Conservation (phyloP, 306 rosid species). For the Cucurbita maxima region DNA sequence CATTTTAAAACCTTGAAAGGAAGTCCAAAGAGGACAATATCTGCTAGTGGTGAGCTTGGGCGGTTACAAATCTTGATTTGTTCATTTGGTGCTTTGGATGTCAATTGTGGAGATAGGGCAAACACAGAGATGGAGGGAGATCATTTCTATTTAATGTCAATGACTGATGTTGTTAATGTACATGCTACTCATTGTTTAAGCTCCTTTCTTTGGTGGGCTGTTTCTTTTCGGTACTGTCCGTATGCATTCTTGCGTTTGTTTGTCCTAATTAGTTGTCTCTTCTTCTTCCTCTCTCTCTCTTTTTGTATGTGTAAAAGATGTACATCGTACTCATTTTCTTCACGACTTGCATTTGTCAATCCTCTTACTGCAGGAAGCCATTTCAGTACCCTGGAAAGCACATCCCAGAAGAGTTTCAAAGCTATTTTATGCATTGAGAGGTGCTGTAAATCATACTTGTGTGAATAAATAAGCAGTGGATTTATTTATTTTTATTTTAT, state of each 20-base stretch:
- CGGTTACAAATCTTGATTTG: too few species aligned
- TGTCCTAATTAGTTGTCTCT: not conserved
- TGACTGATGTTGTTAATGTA: not conserved
- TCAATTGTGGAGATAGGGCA: not conserved
- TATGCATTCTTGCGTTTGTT: not conserved
- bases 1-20: too few species aligned
- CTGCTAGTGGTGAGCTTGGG: too few species aligned
- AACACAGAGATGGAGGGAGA: not conserved
- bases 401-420: slow-evolving; percentile 56
- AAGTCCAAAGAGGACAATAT: too few species aligned
- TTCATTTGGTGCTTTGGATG: not conserved
- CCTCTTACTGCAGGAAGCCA: slow-evolving; percentile 45
- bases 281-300: not conserved
- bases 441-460: slow-evolving; percentile 21
- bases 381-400: slow-evolving; percentile 63
- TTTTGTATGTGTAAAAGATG: too few species aligned
- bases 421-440: slow-evolving; percentile 82
- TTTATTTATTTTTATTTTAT: not conserved
- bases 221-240: not conserved
- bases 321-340: not conserved
- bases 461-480: not conserved
- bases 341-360: not conserved
- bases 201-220: not conserved
- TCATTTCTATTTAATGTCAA: not conserved
- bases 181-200: not conserved